Base-by-base conservation (phyloP, 2,329 filamentous ascomycete species). In the Metarhizium album region DNA sequence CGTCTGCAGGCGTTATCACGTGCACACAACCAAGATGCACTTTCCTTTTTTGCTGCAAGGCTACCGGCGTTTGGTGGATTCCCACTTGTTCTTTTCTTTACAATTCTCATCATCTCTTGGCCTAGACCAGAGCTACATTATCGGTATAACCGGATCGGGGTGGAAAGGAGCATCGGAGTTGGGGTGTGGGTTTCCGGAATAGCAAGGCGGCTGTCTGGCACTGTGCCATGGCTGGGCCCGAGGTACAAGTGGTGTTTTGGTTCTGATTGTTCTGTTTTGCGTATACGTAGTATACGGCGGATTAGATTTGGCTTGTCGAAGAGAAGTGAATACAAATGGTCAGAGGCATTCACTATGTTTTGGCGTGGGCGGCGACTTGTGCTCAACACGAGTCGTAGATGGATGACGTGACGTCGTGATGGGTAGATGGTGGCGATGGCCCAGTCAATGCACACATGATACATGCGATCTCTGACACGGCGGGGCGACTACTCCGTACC, bases 1-100 rank as follows among this genome's bases (percentile, higher is more conserved):
- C 49, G 46, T 43, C 16, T 48, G 20, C 46, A 46, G n/a, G 42
- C 49, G 42, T 37, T 43, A 51, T 48, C n/a, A 48, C 35, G 48
- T 46, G 46, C 18, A 45, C 42, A 47, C 31, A 16, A 37, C 46
- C 40, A 22, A 42, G 46, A 38, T 46, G 11, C 27, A 29, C 33
- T 35, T 37, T 22, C 23, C 48, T 24, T 37, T 11, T 31, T 16
- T 45, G 23, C 16, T 37, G 48, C 20, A 43, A 45, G 40, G 42
- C 22, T n/a, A 47, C 29, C 23, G 37, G 42, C 35, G 45, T 40
- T 38, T 20, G n/a, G 33, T 22, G 46, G 46, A 50, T 24, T 29
- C 29, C 46, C 40, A 29, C 18, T 27, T 31, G 40, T 29, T 27
- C 9, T 22, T 23, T 45, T 35, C 35, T 29, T 35, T 18, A 11